Base-by-base conservation (phyloP, 352 stramenopile species). In the Pythium guiyangense region DNA sequence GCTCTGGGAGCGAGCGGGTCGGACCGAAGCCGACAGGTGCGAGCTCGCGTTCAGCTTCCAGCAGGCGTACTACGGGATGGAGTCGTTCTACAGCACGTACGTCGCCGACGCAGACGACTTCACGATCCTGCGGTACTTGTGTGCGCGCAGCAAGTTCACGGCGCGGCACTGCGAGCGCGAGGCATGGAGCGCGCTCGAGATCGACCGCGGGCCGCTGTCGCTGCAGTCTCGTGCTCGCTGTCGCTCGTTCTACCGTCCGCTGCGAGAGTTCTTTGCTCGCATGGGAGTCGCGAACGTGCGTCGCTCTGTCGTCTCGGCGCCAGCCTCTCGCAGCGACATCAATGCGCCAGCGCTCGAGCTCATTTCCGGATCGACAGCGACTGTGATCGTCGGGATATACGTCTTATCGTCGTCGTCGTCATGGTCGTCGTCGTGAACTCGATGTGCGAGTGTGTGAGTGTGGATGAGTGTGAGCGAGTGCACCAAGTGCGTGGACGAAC, bases 41-140 rank as follows among this genome's bases (percentile, higher is more conserved):
- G 51, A 64, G 37, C 48, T 58, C 9, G 43, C 51, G 17, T 68
- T 55, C 43, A 56, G 34, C 31, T 60, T 68, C 46, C 56, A 68
- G 52, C 43, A 64, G 47, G 52, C 51, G 17, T 68, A 60, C 40
- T 64, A 60, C 35, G 27, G 22, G n/a, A 49, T 35, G 31, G 62
- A 68, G 29, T 46, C 40, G 26, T 67, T 62, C 37, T 54, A 55
- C 35, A 55, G 54, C 54, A 40, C 60, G 45, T 63, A 63, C 60
- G 31, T 67, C 17, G 54, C 60, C 4, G 52, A 42, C 46, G 26
- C 27, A n/a, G 51, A 63, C 60, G 60, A 67, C 44, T 50, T n/a
- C 15, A 17, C 25, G 1, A 51, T 67, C 49, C 45, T 64, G 37
- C 17, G 14, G 18, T 49, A 68, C 34, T 35, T 64, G 0, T 60